A percentile compares a stretch with the other conserved stretches of the same genome.
phyloP scores from a whole-genome alignment of 2,329 filamentous ascomycete genomes.

The Microdochium nivale region DNA sequence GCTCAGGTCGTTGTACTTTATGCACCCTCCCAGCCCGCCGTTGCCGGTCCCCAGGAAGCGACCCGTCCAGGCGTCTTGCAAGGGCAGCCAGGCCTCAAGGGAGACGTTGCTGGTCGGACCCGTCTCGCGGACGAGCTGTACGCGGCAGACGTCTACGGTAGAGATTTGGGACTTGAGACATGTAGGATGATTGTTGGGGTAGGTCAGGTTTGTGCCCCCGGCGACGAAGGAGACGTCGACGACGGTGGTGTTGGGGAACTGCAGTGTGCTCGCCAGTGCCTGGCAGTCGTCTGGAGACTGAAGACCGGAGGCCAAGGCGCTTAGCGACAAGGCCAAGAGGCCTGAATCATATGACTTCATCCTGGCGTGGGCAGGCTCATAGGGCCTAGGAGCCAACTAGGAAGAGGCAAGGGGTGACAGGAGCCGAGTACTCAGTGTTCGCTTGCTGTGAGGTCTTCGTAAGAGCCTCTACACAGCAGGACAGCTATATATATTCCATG shows the following conservation, averaged over 20 bases:
- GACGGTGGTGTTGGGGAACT: background rate
- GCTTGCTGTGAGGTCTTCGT: too few species aligned
- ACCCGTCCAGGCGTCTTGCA: slow-evolving; percentile 21
- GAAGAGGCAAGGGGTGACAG: too few species aligned
- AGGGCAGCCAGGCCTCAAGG: slow-evolving; percentile 13
- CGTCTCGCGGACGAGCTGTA: background rate
- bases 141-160: background rate
- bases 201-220: background rate
- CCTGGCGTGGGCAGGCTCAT: background rate
- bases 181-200: background rate
- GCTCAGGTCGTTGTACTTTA: slow-evolving; percentile 14
- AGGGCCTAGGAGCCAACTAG: too few species aligned
- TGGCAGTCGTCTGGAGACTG: background rate
- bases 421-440: too few species aligned
- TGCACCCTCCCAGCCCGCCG: slow-evolving; percentile 21
- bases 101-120: background rate
- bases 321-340: background rate
- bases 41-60: slow-evolving; percentile 23
- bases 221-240: background rate
- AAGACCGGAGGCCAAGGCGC: background rate
- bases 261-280: background rate
- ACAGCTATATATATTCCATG: too few species aligned
- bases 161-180: background rate
- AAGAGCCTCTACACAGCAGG: too few species aligned
- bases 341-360: background rate